Base-by-base conservation (phyloP, 2,329 filamentous ascomycete genomes). In the Exophiala sp. region DNA sequence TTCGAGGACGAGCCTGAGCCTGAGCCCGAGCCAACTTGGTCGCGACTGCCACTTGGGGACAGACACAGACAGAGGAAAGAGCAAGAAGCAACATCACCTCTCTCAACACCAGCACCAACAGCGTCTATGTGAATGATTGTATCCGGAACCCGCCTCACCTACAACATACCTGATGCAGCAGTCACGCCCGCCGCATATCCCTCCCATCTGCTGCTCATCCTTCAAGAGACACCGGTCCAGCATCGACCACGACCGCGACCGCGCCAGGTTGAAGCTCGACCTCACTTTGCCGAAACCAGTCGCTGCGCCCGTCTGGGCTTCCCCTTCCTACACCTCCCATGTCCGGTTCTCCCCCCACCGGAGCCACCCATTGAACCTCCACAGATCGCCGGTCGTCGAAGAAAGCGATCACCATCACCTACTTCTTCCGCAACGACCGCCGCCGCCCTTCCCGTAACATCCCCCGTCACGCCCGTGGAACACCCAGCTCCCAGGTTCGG, bases 291-390 rank as follows among this genome's bases (percentile, higher is more conserved):
- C 61, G 34, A 59, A 62, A 53, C 48, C 56, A 39, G 48, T 53
- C 34, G 50, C 58, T 23, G 47, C 62, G 58, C 68, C 66, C 57
- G 64, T 64, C 40, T 63, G 67, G 66, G 67, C 66, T 55, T 60
- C 66, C 60, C n/a, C 62, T 67, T 46, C 60, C 63, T 57, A 63
- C 65, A 62, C 65, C 65, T 67, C 66, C 66, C 65, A 72, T 72
- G 70, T 70, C 70, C 62, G 65, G 66, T 60, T 66, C 68, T 59
- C 64, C 66, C n/a, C 56, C 63, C 64, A 58, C 62, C 60, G 53
- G 64, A 66, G 50, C 64, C 65, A 54, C 64, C 66, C 58, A 57
- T 63, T 60, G 66, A 68, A 57, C 63, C 63, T 58, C 62, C 67
- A 60, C 64, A 63, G 60, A 62, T 63, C 49, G 59, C 62, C 46